phyloP scores from a whole-genome alignment of 805 yeast genomes.

The Ogataea henricii region DNA sequence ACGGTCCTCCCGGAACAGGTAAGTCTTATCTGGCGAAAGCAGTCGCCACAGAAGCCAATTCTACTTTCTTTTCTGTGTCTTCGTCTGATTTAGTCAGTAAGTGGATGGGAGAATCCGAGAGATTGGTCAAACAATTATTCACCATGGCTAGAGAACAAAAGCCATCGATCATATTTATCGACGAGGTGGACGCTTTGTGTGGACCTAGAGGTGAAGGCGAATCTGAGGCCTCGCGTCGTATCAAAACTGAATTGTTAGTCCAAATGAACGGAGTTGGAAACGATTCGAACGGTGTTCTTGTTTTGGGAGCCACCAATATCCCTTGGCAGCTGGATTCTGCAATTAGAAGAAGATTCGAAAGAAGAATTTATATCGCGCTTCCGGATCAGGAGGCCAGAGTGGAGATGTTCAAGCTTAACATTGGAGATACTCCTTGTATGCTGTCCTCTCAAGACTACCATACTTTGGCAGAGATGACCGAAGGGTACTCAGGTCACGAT shows the following conservation, averaged over 20 bases:
- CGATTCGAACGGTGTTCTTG: slow-evolving; percentile 88
- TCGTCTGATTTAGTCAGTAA: slow-evolving; percentile 94
- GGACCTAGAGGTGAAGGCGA: slow-evolving; percentile 99
- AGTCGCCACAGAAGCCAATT: slow-evolving; percentile 97
- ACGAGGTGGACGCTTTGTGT: slow-evolving; percentile 96
- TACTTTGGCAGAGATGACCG: slow-evolving; percentile 87
- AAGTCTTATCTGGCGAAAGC: slow-evolving; percentile 96
- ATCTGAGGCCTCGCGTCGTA: slow-evolving; percentile 93
- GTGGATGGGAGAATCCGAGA: slow-evolving; percentile 99
- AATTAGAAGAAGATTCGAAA: slow-evolving; percentile 92
- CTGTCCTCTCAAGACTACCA: slow-evolving; percentile 73
- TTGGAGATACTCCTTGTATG: slow-evolving; percentile 85
- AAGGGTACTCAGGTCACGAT: slow-evolving; percentile 97
- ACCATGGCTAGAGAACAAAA: slow-evolving; percentile 95
- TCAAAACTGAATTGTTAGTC: slow-evolving; percentile 91
- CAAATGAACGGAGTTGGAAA: slow-evolving; percentile 99
- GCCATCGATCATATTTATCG: slow-evolving; percentile 94
- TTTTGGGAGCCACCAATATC: slow-evolving; percentile 95
- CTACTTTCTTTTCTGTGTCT: slow-evolving; percentile 95
- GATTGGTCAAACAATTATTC: slow-evolving; percentile 92
- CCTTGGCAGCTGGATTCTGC: slow-evolving; percentile 99
- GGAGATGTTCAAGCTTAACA: slow-evolving; percentile 91
- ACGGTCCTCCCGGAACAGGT: slow-evolving; percentile 98
- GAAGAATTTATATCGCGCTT: slow-evolving; percentile 89
- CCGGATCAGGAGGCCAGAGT: slow-evolving; percentile 94